Evolutionary conservation across 805 yeast species (phyloP), one percentile per base, ranked within the genome.

Genomic region (Candida stauntonica): DNA sequence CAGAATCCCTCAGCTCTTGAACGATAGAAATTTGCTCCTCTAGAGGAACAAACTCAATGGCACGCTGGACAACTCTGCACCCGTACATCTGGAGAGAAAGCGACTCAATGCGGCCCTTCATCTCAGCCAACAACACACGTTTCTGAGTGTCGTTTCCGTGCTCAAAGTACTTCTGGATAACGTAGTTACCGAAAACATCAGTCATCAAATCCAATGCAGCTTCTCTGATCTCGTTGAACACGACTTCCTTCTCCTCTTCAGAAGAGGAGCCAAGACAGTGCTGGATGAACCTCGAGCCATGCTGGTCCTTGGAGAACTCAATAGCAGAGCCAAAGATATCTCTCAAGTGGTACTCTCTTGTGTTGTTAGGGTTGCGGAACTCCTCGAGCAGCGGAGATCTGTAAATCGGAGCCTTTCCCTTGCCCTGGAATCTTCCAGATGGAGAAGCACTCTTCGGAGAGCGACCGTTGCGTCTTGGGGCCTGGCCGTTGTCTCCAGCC

Each of bases 171-270:
- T 91, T 89, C 62, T 93, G 99, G 40, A 93, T 86, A 19, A 93
- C 97, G 58, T 93, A 93, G 61, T 93, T 93, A 41, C 99, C 99
- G 63, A 93, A 93, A 7, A 93, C 99, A 66, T 93, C 99, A 14
- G 94, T 87, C 82, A 89, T 85, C 45, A 93, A 67, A 39, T 82
- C 88, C 39, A 81, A 69, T 4, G 89, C 74, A 45, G 78, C 75
- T 17, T 78, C 81, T 52, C 88, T 68, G 26, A 93, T 79, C 62
- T 89, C 97, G 46, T 80, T 80, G 65, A 91, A 89, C 15, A 93
- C 76, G 14, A 75, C 77, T 52, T 84, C 94, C 52, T 81, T 84
- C 52, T 86, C 91, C 17, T 75, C 81, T n/a, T 66, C 66, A 7
- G 72, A 47, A 0, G 94, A 33, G 91, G 67, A 54, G 84, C 82